Evolutionary conservation across 805 yeast species (phyloP), one percentile per base, ranked within the genome.

Genomic region (Wilhelminamyces savonicus): DNA sequence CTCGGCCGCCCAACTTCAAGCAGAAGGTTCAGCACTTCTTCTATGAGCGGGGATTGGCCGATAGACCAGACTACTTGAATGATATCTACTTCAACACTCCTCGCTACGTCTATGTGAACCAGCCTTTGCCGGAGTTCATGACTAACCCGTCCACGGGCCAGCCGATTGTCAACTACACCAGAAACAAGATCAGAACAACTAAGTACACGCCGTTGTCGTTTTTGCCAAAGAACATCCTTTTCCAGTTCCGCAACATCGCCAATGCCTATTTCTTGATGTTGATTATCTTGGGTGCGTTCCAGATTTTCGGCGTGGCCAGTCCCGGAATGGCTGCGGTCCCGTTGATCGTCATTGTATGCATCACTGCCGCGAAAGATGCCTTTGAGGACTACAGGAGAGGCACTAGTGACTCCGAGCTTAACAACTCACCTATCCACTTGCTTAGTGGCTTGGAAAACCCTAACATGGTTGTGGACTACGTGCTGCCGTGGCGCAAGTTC

Each of bases 301-400:
- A 36, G 31, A 74, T 82, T 26, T 82, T 82, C 50, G 94, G 94
- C 27, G 87, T 80, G 13, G 66, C 73, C 19, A 66, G 65, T 35
- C 87, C 92, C 1, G 90, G 76, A 2, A 60, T 82, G 46, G 80
- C 82, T 13, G 83, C 87, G 3, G 88, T 82, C 20, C 94, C 94
- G 3, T 71, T 82, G 49, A 79, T 82, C 51, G 88, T 82, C 32
- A 82, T 82, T 61, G 87, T 82, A 13, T 63, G 67, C 31, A 61
- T 82, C 39, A 82, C 92, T 3, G 88, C 86, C 4, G 49, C 78
- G 39, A 79, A 81, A 46, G 92, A 83, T 55, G 88, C 81, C 0
- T 63, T 82, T 41, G 94, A 82, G 55, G 94, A 82, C 52, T 78
- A 73, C 40, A 66, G 82, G 34, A 68, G 94, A 44, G 71, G 73